These are phyloP conservation scores for Saturnispora diversa DNA, from an alignment of 805 yeast genomes.

Conservation along the genomic window DNA sequence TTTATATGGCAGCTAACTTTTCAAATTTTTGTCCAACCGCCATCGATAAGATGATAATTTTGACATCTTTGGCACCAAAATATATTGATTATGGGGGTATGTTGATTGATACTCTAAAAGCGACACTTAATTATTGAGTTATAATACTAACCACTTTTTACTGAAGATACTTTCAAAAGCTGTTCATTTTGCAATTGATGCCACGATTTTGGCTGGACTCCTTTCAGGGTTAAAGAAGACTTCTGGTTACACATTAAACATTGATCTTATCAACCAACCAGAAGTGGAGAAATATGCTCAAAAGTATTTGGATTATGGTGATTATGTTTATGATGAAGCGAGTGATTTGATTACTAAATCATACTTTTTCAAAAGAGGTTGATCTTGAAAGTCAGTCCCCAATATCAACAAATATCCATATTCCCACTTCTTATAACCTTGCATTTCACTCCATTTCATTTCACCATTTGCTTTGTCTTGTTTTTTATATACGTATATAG, in stretches of 20 bases:
- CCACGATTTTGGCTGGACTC: constrained; percentile 55
- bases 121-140: background rate
- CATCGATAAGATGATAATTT: no score
- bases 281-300: constrained; percentile 44
- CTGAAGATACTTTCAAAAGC: constrained; percentile 30
- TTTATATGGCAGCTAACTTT: no score
- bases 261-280: constrained; percentile 38
- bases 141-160: background rate
- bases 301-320: constrained; percentile 80
- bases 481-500: no score
- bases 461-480: no score
- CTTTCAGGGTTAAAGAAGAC: constrained; percentile 66
- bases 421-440: background rate
- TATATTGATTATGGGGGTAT: constrained; percentile 7
- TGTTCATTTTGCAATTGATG: constrained; percentile 50
- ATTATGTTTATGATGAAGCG: constrained; percentile 64
- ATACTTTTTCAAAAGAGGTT: constrained; percentile 42
- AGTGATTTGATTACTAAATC: constrained; percentile 66
- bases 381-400: background rate
- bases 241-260: constrained; percentile 58
- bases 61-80: no score
- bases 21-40: no score
- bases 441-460: no score
- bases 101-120: background rate
- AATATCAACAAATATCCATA: background rate